Evolutionary conservation across 2,329 filamentous ascomycete genomes (phyloP).

Genomic region (Neopestalotiopsis clavispora): DNA sequence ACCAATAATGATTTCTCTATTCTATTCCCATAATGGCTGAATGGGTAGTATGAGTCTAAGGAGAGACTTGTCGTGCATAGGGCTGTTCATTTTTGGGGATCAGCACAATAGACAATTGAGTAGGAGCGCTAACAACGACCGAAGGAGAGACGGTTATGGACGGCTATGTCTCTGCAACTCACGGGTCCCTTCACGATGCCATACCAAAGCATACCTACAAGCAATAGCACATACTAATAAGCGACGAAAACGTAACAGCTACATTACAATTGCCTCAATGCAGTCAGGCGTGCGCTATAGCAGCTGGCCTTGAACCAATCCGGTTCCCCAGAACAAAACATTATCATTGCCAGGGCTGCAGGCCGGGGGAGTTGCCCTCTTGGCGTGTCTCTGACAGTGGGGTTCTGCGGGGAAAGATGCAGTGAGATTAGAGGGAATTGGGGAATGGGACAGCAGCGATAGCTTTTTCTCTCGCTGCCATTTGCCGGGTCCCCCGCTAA

Average conservation of each 20-base stretch:
- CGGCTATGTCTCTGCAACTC: too few species aligned
- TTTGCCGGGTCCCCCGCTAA: not conserved
- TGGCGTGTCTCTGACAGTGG: slow-evolving; percentile 7
- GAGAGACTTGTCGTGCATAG: too few species aligned
- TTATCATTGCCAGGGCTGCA: not conserved
- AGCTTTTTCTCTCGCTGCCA: slow-evolving; percentile 6
- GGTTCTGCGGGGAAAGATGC: slow-evolving; percentile 7
- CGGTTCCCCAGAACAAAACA: not conserved
- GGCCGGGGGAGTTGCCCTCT: not conserved
- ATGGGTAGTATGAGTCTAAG: too few species aligned
- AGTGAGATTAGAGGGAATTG: not conserved
- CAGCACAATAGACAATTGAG: too few species aligned
- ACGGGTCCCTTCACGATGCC: too few species aligned
- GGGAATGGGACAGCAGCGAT: not conserved
- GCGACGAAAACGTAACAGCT: not conserved
- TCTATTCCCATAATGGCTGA: too few species aligned
- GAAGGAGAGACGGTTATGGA: too few species aligned
- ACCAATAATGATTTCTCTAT: too few species aligned
- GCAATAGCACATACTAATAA: not conserved
- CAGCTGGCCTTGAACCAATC: not conserved
- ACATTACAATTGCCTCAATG: not conserved
- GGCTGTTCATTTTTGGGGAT: too few species aligned
- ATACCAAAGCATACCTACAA: too few species aligned
- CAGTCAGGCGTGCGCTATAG: not conserved
- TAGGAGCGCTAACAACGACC: too few species aligned